A percentile compares a stretch with the other conserved stretches of the same genome.
Conservation (phyloP, 495 filamentous ascomycete genomes). For the Penicillium fimorum region DNA sequence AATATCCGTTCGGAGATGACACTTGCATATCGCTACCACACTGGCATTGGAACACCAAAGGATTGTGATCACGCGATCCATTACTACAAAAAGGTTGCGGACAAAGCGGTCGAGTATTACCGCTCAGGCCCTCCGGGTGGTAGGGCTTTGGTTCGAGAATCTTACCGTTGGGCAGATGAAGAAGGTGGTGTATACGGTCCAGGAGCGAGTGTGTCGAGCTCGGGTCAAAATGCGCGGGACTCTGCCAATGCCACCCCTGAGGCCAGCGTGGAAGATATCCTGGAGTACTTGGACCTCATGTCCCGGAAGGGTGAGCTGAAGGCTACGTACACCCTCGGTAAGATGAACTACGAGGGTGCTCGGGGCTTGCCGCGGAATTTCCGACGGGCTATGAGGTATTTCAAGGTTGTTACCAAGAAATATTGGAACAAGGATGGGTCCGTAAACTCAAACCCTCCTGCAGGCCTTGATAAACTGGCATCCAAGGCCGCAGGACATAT, state of each 20-base stretch:
- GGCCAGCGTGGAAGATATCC: slow-evolving; percentile 84
- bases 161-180: slow-evolving; percentile 79
- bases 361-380: slow-evolving; percentile 71
- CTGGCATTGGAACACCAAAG: slow-evolving; percentile 79
- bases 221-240: slow-evolving; percentile 78
- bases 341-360: slow-evolving; percentile 87
- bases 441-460: slow-evolving; percentile 49
- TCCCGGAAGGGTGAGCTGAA: slow-evolving; percentile 91
- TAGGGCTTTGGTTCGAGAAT: slow-evolving; percentile 67
- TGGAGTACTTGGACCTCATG: slow-evolving; percentile 93
- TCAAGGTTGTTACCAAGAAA: slow-evolving; percentile 73
- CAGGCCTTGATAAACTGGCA: slow-evolving; percentile 75
- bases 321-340: slow-evolving; percentile 83
- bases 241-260: slow-evolving; percentile 70
- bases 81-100: slow-evolving; percentile 91
- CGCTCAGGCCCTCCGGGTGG: slow-evolving; percentile 91
- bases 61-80: slow-evolving; percentile 81
- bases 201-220: slow-evolving; percentile 86
- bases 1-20: slow-evolving; percentile 92
- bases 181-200: slow-evolving; percentile 91
- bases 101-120: slow-evolving; percentile 85
- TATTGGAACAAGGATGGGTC: slow-evolving; percentile 84
- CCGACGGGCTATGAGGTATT: slow-evolving; percentile 74
- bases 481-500: slow-evolving; percentile 89
- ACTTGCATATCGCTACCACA: slow-evolving; percentile 79